A percentile compares a stretch with the other conserved stretches of the same genome.
These are phyloP conservation scores for Sugiyamaella marilandica DNA, from an alignment of 805 yeast species.

Conservation along the genomic window DNA sequence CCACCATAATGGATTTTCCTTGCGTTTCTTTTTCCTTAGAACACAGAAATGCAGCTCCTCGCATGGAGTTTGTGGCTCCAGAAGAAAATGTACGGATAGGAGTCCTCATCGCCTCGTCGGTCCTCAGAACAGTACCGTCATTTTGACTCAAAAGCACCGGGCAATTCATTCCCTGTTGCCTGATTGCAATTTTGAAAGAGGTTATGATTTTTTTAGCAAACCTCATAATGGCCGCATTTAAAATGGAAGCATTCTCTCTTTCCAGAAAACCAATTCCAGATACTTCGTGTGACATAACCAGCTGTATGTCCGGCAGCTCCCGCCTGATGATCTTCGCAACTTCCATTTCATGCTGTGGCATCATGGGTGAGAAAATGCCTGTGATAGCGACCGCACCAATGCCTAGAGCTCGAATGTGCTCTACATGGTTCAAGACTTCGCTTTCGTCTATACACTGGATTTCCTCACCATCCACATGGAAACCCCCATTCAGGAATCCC, in stretches of 20 bases:
- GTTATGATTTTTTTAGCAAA: conserved; percentile 41
- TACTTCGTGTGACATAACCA: conserved; percentile 39
- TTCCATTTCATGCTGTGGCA: conserved; percentile 36
- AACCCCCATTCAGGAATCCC: conserved; percentile 16
- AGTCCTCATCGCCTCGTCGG: conserved; percentile 36
- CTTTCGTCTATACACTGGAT: conserved; percentile 11
- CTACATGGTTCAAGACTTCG: conserved; percentile 26
- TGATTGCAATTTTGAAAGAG: conserved; percentile 39
- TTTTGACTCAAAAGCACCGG: conserved; percentile 44
- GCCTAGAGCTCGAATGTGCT: conserved; percentile 32
- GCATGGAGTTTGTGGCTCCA: conserved; percentile 40
- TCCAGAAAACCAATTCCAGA: conserved; percentile 44
- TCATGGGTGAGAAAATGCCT: conserved; percentile 41
- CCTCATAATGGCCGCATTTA: conserved; percentile 37
- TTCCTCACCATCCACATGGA: conserved; percentile 15
- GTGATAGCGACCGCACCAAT: conserved; percentile 36
- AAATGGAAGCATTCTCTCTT: conserved; percentile 45
- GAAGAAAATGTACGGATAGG: conserved; percentile 47
- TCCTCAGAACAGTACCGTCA: conserved; percentile 44
- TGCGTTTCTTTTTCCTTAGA: conserved; percentile 20
- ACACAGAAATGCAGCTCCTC: conserved; percentile 41
- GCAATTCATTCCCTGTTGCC: conserved; percentile 34
- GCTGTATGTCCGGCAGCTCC: conserved; percentile 34
- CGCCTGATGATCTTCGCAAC: conserved; percentile 34
- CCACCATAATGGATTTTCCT: conserved; percentile 35